phyloP scores from a whole-genome alignment of 2,329 filamentous ascomycete genomes.

The Metarhizium rileyi region DNA sequence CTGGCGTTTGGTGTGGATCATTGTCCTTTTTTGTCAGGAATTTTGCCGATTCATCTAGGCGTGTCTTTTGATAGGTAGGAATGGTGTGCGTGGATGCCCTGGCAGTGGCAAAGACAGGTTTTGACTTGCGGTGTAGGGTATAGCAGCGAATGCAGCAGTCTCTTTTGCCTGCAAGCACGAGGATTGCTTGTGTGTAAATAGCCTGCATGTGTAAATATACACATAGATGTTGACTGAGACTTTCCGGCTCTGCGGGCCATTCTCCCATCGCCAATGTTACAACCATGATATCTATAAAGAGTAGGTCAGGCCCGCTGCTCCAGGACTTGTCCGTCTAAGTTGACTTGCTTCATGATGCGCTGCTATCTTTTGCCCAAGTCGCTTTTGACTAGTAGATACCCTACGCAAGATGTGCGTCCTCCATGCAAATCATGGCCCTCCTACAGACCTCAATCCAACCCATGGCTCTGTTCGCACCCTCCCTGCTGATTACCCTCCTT shows the following conservation, averaged over 20 bases:
- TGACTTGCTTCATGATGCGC: not conserved
- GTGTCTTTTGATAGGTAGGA: not conserved
- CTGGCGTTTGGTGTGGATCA: not conserved
- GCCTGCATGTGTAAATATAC: not conserved
- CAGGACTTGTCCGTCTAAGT: not conserved
- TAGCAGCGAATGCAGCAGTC: not conserved
- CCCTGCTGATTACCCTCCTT: not conserved
- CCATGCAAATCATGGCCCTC: not conserved
- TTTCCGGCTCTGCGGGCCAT: not conserved
- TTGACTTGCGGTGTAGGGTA: not conserved
- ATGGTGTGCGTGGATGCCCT: not conserved
- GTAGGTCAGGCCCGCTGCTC: not conserved
- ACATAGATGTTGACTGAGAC: not conserved
- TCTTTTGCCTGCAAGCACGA: not conserved
- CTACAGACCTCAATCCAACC: not conserved
- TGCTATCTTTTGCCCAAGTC: not conserved
- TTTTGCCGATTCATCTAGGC: not conserved
- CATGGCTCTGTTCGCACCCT: not conserved
- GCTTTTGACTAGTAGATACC: not conserved
- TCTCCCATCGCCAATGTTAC: too few species aligned
- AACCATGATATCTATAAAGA: not conserved
- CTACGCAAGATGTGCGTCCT: not conserved
- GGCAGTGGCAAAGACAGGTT: not conserved
- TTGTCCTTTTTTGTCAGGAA: not conserved
- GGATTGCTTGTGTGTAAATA: not conserved